phyloP scores from a whole-genome alignment of 1,284 basidiomycete genomes.

The Tausonia pullulans region DNA sequence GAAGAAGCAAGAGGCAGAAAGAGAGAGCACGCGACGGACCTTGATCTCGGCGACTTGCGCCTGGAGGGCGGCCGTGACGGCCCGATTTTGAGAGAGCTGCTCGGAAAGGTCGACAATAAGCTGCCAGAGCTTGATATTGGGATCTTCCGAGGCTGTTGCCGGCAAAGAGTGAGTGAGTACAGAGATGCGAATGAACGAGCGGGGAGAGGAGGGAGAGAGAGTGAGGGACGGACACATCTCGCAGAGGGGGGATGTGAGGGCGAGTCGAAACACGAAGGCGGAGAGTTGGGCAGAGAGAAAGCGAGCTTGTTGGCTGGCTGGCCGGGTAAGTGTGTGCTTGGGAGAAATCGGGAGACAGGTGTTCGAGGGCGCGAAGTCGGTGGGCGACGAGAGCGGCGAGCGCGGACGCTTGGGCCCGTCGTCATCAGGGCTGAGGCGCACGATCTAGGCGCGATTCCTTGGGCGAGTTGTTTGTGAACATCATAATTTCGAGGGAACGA shows the following conservation, averaged over 20 bases:
- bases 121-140: slow-evolving; percentile 13
- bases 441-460: too few species aligned
- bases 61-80: slow-evolving; percentile 60
- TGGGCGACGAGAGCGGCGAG: too few species aligned
- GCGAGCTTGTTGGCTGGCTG: not conserved
- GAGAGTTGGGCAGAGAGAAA: not conserved
- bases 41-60: slow-evolving; percentile 66
- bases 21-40: slow-evolving; percentile 39
- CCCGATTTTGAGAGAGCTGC: slow-evolving; percentile 76
- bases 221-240: not conserved
- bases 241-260: not conserved
- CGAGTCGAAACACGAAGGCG: not conserved
- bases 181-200: not conserved
- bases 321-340: not conserved
- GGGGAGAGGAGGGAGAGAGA: not conserved
- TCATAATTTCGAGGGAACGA: too few species aligned
- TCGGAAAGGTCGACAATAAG: slow-evolving; percentile 40
- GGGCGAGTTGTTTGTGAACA: too few species aligned
- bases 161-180: not conserved
- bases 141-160: slow-evolving; percentile 3
- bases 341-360: not conserved
- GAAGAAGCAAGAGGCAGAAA: slow-evolving; percentile 1
- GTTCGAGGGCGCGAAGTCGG: too few species aligned
- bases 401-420: too few species aligned
- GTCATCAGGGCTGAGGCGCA: too few species aligned